Evolutionary conservation across 208 protist genomes (phyloP).

Genomic region (Angomonas ambiguus): DNA sequence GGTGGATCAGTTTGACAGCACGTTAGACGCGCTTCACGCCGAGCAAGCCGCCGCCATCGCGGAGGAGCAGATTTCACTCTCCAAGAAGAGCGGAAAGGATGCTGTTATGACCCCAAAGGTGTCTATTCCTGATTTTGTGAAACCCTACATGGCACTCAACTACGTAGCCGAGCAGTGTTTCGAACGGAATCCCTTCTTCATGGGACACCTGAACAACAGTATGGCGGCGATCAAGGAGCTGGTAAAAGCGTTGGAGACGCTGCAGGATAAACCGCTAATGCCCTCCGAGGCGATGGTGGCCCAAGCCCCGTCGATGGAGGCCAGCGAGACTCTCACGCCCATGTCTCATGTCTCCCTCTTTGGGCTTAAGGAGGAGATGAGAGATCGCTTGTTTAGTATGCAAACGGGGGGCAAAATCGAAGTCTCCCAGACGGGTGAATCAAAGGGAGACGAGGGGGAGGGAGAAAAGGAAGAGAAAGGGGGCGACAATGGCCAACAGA

Average conservation of each 20-base stretch:
- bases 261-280: neutral
- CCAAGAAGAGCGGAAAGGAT: neutral
- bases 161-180: constrained; percentile 43
- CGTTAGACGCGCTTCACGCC: neutral
- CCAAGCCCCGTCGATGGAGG: neutral
- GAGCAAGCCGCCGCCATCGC: neutral
- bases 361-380: neutral
- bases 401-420: too few relatives aligned
- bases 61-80: neutral
- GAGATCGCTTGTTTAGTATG: neutral
- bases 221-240: constrained; percentile 77
- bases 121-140: constrained; percentile 21
- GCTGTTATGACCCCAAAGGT: neutral
- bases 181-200: constrained; percentile 62
- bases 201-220: constrained; percentile 53
- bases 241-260: constrained; percentile 42
- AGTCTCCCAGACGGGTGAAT: neutral
- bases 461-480: neutral
- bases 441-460: neutral
- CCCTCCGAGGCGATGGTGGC: neutral
- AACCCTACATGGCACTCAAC: constrained; percentile 34
- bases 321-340: neutral
- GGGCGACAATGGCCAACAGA: neutral
- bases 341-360: neutral
- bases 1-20: constrained; percentile 12